Evolutionary conservation across 225 moss, liverwort and hornwort species (phyloP).

Genomic region (Pseudisothecium myosuroides): DNA sequence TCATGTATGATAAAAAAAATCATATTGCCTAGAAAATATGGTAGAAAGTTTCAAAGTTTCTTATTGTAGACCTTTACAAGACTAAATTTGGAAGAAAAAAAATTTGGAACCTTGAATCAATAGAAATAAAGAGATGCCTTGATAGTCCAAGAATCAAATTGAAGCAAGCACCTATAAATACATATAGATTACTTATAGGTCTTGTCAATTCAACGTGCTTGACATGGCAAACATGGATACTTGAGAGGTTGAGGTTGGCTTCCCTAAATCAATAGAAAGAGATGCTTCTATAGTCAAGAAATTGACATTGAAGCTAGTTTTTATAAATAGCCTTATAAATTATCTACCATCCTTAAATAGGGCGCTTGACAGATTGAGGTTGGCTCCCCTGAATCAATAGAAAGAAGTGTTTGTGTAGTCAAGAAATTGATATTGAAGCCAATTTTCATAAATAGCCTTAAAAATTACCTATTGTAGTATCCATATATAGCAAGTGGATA

Average conservation of each 20-base stretch:
- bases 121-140: fast-evolving
- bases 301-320: background rate
- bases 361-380: too few relatives aligned
- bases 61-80: too few relatives aligned
- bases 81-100: background rate
- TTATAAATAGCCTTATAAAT: background rate
- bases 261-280: background rate
- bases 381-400: too few relatives aligned
- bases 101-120: background rate
- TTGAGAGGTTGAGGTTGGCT: too few relatives aligned
- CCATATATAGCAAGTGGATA: fast-evolving
- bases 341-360: too few relatives aligned
- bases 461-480: background rate
- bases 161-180: background rate
- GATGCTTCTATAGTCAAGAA: background rate
- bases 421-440: too few relatives aligned
- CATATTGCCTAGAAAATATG: background rate
- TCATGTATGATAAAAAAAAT: fast-evolving
- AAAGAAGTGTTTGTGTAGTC: too few relatives aligned
- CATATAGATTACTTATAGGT: too few relatives aligned
- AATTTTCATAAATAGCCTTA: fast-evolving
- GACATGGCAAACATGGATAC: too few relatives aligned
- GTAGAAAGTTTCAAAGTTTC: fast-evolving
- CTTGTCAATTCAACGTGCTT: too few relatives aligned
- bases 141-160: background rate